Conservation (phyloP, 2,329 filamentous ascomycete genomes). For the Colletotrichum shisoi region DNA sequence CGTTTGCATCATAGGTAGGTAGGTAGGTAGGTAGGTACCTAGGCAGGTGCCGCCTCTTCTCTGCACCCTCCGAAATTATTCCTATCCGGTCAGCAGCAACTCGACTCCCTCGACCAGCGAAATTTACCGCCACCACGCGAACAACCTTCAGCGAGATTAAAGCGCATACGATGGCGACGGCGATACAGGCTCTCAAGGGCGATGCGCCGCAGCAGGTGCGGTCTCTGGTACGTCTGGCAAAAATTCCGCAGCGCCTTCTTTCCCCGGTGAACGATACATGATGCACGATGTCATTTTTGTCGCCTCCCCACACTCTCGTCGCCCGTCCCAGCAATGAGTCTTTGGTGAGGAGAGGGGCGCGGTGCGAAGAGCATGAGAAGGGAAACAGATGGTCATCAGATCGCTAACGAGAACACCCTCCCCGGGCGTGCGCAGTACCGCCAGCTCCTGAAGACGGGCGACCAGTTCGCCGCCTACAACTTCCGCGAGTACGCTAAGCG, state of each 20-base stretch:
- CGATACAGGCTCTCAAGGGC: conserved; percentile 54
- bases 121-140: neutral
- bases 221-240: conserved; percentile 58
- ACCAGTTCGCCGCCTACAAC: conserved; percentile 93
- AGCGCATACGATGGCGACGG: conserved; percentile 39
- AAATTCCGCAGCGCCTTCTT: neutral
- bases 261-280: neutral
- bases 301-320: no score
- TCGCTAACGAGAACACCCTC: neutral
- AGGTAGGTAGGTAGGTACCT: no score
- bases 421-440: conserved; percentile 71
- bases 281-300: neutral
- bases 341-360: neutral
- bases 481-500: conserved; percentile 96
- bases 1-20: conserved; percentile 39
- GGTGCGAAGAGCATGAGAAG: no score
- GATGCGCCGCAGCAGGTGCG: conserved; percentile 65
- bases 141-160: neutral
- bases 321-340: neutral
- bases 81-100: conserved; percentile 3
- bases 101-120: neutral
- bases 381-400: neutral
- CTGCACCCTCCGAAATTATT: conserved; percentile 33
- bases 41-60: neutral
- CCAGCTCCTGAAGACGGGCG: conserved; percentile 84